Base-by-base conservation (phyloP, 2,329 filamentous ascomycete species). In the Dendrostoma leiphaemia region DNA sequence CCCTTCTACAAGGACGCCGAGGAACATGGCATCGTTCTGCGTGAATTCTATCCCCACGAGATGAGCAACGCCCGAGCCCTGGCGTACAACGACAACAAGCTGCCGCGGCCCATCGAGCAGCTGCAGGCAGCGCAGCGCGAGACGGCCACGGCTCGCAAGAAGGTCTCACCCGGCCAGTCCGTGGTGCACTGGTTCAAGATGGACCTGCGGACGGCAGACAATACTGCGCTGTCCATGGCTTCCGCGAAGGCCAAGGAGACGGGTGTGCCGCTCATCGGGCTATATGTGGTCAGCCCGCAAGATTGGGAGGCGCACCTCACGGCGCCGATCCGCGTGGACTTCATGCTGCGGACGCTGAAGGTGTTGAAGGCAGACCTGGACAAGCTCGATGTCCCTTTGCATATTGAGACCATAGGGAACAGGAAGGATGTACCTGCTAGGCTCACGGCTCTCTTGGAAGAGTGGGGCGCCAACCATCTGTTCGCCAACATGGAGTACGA, bases 111-210 rank as follows among this genome's bases (percentile, higher is more conserved):
- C 0, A 88, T 95, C 19, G 84, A 91, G 62, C 69, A 81, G 0
- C 77, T 96, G 2, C 67, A 83, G 6, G 67, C 74, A 1, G 84
- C 85, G 0, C 75, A 91, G 5, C 67, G 76, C 23, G 80, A 85
- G 2, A 94, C 90, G 0, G 70, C 76, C 2, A 62, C 70, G 0
- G 67, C 71, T 32, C 79, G 89, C 8, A 73, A 76, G 26, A 69
- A 72, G 1, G 77, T 88, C 12, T 58, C 71, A 1, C 72, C 78
- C 0, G 81, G 81, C 28, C 74, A 82, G 24, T 83, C 85, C 0
- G 86, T 96, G 0, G 82, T 96, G 0, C 90, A 96, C 70, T 96
- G 91, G 91, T 96, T 93, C 75, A 95, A 94, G 71, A 84, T 82
- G 64, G 92, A 96, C 67, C 71, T 96, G 48, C 81, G 91, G 3